phyloP scores from a whole-genome alignment of 495 filamentous ascomycete species.

The Penicillium crystallinum region DNA sequence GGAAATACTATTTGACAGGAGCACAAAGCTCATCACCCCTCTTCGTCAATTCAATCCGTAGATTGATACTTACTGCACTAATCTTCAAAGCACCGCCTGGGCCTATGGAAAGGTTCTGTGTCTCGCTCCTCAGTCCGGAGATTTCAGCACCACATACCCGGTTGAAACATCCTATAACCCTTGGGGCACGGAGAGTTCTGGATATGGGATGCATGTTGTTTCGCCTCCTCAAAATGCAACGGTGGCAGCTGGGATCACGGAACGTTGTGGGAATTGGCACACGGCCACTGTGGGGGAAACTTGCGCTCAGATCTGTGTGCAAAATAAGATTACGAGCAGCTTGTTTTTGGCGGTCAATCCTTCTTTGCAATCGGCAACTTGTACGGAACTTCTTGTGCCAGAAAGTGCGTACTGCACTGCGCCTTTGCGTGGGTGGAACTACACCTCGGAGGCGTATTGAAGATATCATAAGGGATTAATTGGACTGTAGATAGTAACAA shows the following conservation, averaged over 20 bases:
- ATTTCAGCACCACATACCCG: background rate
- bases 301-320: constrained; percentile 8
- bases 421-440: background rate
- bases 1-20: too few species aligned
- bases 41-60: constrained; percentile 15
- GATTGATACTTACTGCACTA: constrained; percentile 7
- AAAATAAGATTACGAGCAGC: background rate
- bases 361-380: constrained; percentile 2
- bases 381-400: background rate
- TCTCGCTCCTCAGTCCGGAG: constrained; percentile 6
- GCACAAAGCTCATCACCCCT: too few species aligned
- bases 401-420: constrained; percentile 10
- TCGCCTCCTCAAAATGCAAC: background rate
- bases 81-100: constrained; percentile 13
- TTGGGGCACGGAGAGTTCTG: background rate
- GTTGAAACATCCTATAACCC: background rate
- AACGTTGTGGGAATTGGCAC: background rate
- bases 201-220: background rate
- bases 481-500: too few species aligned
- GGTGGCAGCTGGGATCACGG: background rate
- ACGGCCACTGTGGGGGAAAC: constrained; percentile 1
- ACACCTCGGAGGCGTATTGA: too few species aligned
- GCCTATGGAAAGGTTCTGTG: constrained; percentile 7
- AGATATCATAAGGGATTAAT: too few species aligned
- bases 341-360: constrained; percentile 14